Evolutionary conservation across 1,284 basidiomycete species (phyloP), one percentile per base, ranked within the genome.

Genomic region (Paramarasmius palmivorus): DNA sequence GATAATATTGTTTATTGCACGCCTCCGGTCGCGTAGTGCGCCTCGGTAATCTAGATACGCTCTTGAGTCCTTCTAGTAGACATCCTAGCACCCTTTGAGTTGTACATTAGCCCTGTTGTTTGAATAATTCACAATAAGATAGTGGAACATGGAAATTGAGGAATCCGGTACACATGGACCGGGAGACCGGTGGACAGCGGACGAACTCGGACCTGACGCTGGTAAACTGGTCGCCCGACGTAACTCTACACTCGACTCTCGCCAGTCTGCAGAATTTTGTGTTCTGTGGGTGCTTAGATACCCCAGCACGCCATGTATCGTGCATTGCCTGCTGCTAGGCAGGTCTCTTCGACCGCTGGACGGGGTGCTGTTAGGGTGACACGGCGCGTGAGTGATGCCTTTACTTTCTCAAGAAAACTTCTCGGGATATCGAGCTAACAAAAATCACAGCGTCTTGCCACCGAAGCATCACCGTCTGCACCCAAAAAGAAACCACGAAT

Each of bases 351-450:
- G 58, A 71, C 74, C 59, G 71, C 75, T 55, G 74, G 74, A 54
- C 74, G 76, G 65, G 73, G 70, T 54, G 64, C 72, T 55, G 70
- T 79, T 50, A 75, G 76, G 65, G 74, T 78, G 53, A 69, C 73
- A 59, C 78, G 79, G 69, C 76, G 84, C 61, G 86, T 87, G 64
- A 69, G 79, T 70, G 19, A n/a, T n/a, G n/a, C n/a, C n/a, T 14
- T 17, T 8, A 12, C n/a, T 17, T n/a, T 26, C 23, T 15, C 35
- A 49, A 45, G 39, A 9, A 25, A 17, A 37, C 20, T 38, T 53
- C 49, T 50, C n/a, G 50, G 3, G 32, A 29, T 47, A 23, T 37
- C 45, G 14, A 37, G n/a, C 23, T 35, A 34, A 50, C 9, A 5
- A 55, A 47, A 46, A 46, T 49, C 41, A 44, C 66, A 87, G 86